Evolutionary conservation across 2,329 filamentous ascomycete genomes (phyloP), one percentile per base, ranked within the genome.

Genomic region (Rhinocladiella mackenziei): DNA sequence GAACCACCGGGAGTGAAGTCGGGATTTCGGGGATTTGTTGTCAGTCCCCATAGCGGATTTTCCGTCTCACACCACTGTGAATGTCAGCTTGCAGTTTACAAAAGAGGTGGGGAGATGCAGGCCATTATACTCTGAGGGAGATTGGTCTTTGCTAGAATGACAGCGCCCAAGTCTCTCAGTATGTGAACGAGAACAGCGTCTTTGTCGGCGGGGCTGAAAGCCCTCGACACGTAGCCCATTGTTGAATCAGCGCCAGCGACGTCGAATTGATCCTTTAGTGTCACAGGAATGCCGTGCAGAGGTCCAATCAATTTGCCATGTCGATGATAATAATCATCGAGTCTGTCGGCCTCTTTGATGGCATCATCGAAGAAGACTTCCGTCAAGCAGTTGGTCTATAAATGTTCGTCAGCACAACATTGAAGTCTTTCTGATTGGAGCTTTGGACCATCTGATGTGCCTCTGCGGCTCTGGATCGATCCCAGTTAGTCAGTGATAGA

Each of bases 261-360:
- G 17, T 81, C 73, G 60, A 82, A 83, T 10, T 78, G 76, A 39
- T 83, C 80, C 57, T 83, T 83, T 9, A 80, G 54, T 4, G 68
- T 73, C 42, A 80, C 66, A 0, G 76, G 76, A 2, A 80, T 59
- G 0, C 75, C 77, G 58, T 77, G 76, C 8, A 75, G 53, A 14
- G 72, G 66, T 2, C 75, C 74, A 54, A 75, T 66, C 10, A 69
- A 53, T 53, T 67, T 65, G 3, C 66, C 66, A 0, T 60, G 63
- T 15, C 55, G 40, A 31, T 56, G 48, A 28, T 53, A 65, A 28
- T 63, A 55, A 2, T 51, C 41, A 48, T 67, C 65, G 2, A 65
- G 52, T 29, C 61, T 55, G 39, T 55, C 61, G 2, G 65, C 65
- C 14, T 60, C 48, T 4, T 53, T 29, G 35, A 67, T 58, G 4